Conservation (phyloP, 768 basidiomycete species). For the Krasilnikovozyma curviuscula region DNA sequence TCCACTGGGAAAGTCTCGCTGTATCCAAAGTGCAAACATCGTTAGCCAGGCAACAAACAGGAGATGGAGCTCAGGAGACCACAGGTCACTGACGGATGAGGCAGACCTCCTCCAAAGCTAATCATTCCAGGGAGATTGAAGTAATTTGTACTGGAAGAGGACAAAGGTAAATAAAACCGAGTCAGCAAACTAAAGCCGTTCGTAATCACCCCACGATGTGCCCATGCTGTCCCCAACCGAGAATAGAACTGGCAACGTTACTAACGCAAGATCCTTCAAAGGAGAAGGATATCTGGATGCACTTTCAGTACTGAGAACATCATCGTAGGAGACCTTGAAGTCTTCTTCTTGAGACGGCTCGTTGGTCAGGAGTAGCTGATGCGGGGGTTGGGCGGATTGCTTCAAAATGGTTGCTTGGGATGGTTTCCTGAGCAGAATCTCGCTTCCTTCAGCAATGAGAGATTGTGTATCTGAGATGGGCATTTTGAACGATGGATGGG, state of each 20-base stretch:
- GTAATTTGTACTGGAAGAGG: neutral
- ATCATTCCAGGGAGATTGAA: neutral
- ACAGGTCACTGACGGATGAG: neutral
- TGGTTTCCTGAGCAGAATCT: no score
- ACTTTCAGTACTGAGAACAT: neutral
- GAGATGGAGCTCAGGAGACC: neutral
- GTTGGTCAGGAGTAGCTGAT: no score
- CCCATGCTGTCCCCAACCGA: no score
- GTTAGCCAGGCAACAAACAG: neutral
- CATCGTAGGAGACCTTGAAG: neutral
- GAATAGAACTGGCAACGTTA: neutral
- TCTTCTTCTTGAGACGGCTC: no score
- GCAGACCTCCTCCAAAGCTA: neutral
- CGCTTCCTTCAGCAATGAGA: no score
- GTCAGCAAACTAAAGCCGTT: neutral
- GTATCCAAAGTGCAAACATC: neutral
- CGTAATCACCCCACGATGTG: no score
- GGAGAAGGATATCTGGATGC: neutral
- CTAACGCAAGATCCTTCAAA: neutral
- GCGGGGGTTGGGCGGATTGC: no score
- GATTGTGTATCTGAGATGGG: no score
- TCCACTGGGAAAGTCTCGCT: neutral
- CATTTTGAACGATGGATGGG: no score
- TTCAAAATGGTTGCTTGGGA: no score
- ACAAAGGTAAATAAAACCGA: neutral